Conservation (phyloP, 345 rosid species). For the Adansonia digitata region DNA sequence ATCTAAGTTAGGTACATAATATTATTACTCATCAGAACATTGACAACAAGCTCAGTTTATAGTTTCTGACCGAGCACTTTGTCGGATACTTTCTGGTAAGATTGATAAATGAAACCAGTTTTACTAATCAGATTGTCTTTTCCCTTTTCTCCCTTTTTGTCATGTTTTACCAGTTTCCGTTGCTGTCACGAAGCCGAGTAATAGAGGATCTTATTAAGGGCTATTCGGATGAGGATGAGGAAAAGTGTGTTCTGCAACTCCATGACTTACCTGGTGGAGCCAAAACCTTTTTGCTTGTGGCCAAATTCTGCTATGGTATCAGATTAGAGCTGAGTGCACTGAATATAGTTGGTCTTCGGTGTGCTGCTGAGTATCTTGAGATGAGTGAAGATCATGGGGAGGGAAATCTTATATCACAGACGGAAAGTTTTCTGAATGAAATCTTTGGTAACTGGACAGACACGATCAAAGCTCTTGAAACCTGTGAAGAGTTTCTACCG, state of each 20-base stretch:
- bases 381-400: slow-evolving; percentile 75
- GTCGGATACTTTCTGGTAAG: too few species aligned
- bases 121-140: slow-evolving; percentile 4
- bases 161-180: slow-evolving; percentile 60
- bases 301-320: slow-evolving; percentile 82
- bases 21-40: background rate
- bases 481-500: slow-evolving; percentile 56
- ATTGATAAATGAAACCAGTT: too few species aligned
- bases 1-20: background rate
- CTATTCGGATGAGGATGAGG: slow-evolving; percentile 30
- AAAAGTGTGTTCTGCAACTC: slow-evolving; percentile 45
- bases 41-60: background rate
- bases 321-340: slow-evolving; percentile 56
- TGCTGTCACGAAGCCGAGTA: slow-evolving; percentile 78
- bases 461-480: slow-evolving; percentile 63
- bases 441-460: slow-evolving; percentile 61
- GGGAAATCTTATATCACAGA: slow-evolving; percentile 60
- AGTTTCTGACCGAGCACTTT: background rate
- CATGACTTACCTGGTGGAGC: slow-evolving; percentile 83
- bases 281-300: slow-evolving; percentile 60
- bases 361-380: slow-evolving; percentile 82
- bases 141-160: background rate
- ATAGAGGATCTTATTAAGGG: slow-evolving; percentile 52
- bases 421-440: slow-evolving; percentile 64
- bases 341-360: slow-evolving; percentile 63